Evolutionary conservation across 164 flowering plant genomes (phyloP), one percentile per base, ranked within the genome.

Genomic region (Annona cherimola): DNA sequence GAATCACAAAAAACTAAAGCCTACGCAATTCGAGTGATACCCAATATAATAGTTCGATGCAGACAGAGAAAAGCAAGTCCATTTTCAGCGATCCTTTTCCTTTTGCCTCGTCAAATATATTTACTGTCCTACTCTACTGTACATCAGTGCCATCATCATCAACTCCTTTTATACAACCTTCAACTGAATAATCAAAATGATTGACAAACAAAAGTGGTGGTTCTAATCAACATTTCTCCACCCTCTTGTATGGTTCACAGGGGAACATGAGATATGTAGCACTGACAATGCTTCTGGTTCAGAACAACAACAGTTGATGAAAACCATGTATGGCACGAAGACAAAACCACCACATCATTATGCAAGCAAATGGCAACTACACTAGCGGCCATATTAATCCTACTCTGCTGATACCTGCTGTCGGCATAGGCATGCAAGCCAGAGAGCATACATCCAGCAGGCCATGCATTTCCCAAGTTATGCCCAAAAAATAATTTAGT

Each of bases 261-360:
- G n/a, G n/a, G 14, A 66, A 66, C 70, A 57, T n/a, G 69, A 73
- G 57, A n/a, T 42, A 67, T 59, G 65, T 55, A 66, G 39, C 62
- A 3, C 67, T 3, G 14, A 45, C n/a, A n/a, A 63, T 16, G 26
- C 70, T n/a, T 3, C 70, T 7, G 4, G 35, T 11, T 19, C 72
- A n/a, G n/a, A n/a, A n/a, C n/a, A n/a, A n/a, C n/a, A n/a, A n/a
- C 45, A n/a, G 12, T 42, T 16, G 42, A 45, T 20, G 57, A 57
- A 35, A 12, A 5, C 18, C 14, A 11, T 67, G 45, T 9, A 14
- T 8, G 12, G 55, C 55, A n/a, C n/a, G n/a, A 9, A 50, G 7
- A 50, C 55, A 9, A 50, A 0, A 14, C 12, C 55, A 50, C 55
- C 7, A 14, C 55, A 50, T 9, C 12, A 50, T 50, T 50, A 9